Percentiles rank a stretch among this genome's conserved stretches.
Evolutionary conservation across 371 early-diverging fungal genomes (phyloP).

Genomic region (Parasitella parasitica): DNA sequence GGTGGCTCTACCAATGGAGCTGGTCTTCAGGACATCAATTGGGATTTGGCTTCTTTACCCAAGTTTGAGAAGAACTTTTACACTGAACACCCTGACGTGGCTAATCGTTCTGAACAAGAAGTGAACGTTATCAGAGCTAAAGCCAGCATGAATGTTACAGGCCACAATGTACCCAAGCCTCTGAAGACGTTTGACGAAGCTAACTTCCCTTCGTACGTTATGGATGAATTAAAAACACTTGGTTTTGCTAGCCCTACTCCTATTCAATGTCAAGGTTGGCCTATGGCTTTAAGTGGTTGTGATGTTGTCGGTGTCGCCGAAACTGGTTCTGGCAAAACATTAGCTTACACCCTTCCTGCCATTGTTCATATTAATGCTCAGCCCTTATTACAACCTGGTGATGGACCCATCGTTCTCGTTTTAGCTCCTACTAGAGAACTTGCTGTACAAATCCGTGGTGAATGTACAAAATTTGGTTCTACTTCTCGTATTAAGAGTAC

Average conservation of each 20-base stretch:
- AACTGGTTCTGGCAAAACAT: slow-evolving; percentile 99
- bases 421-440: slow-evolving; percentile 95
- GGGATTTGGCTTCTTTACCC: slow-evolving; percentile 68
- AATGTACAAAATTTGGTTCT: slow-evolving; percentile 89
- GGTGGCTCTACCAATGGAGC: slow-evolving; percentile 56
- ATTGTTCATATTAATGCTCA: slow-evolving; percentile 99
- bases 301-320: slow-evolving; percentile 98
- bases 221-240: slow-evolving; percentile 80
- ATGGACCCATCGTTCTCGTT: slow-evolving; percentile 96
- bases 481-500: slow-evolving; percentile 90
- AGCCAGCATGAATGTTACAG: slow-evolving; percentile 76
- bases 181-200: slow-evolving; percentile 83
- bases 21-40: slow-evolving; percentile 62
- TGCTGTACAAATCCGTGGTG: slow-evolving; percentile 93
- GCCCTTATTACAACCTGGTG: slow-evolving; percentile 89
- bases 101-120: slow-evolving; percentile 58
- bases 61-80: slow-evolving; percentile 96
- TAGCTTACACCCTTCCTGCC: slow-evolving; percentile 96
- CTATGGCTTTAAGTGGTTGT: slow-evolving; percentile 97
- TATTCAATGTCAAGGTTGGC: slow-evolving; percentile 99
- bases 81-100: slow-evolving; percentile 67
- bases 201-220: slow-evolving; percentile 81
- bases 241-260: slow-evolving; percentile 94
- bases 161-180: slow-evolving; percentile 76
- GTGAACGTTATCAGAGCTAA: slow-evolving; percentile 62